These are phyloP conservation scores for Alternaria infectoria DNA, from an alignment of 2,329 filamentous ascomycete species.

Conservation along the genomic window DNA sequence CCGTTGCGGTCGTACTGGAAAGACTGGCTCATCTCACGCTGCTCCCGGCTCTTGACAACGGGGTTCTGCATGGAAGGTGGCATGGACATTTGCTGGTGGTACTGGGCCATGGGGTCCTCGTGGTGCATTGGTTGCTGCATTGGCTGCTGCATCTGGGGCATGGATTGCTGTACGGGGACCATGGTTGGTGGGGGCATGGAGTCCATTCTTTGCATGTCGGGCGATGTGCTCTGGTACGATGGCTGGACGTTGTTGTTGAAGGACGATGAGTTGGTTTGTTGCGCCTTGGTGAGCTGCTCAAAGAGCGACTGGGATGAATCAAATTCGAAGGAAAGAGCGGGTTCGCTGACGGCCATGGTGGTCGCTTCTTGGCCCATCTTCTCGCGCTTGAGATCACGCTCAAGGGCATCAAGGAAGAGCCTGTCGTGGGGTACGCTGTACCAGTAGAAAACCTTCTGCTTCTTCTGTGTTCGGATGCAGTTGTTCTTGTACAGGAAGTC, in stretches of 20 bases:
- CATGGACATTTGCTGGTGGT: conserved; percentile 76
- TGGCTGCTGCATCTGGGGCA: conserved; percentile 51
- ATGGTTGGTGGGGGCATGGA: conserved; percentile 92
- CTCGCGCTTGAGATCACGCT: conserved; percentile 96
- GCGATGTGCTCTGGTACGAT: conserved; percentile 83
- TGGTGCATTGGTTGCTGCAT: conserved; percentile 62
- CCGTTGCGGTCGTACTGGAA: conserved; percentile 93
- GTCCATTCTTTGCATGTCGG: conserved; percentile 88
- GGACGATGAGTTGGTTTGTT: conserved; percentile 97
- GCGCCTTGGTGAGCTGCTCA: conserved; percentile 98
- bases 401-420: conserved; percentile 94
- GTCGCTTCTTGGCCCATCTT: conserved; percentile 99
- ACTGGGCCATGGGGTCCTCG: conserved; percentile 72
- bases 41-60: conserved; percentile 81
- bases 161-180: conserved; percentile 60
- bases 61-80: conserved; percentile 73
- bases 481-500: conserved; percentile 99
- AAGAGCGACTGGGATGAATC: conserved; percentile 99
- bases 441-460: conserved; percentile 99
- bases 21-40: conserved; percentile 75
- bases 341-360: conserved; percentile 95
- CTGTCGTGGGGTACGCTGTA: conserved; percentile 98
- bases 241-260: conserved; percentile 74
- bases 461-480: conserved; percentile 99
- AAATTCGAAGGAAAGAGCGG: conserved; percentile 97